Evolutionary conservation across 2,329 filamentous ascomycete genomes (phyloP).

Genomic region (Cordyceps farinosa): DNA sequence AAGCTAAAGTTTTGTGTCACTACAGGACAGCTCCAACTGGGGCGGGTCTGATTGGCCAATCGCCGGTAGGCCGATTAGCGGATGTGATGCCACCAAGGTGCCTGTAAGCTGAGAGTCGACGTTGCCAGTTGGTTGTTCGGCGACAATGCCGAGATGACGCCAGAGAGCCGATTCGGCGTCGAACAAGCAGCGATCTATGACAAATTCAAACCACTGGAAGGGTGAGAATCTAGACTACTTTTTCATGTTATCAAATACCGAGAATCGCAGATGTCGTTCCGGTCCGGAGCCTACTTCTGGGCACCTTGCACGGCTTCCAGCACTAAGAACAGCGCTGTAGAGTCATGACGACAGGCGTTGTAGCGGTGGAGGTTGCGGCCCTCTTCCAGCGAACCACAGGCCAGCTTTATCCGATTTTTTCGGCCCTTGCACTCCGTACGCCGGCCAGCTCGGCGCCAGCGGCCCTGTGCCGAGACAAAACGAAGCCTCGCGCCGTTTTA

Average conservation of each 20-base stretch:
- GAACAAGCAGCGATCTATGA: not conserved
- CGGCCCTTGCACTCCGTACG: not conserved
- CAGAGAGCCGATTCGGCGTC: not conserved
- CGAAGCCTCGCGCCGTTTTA: not conserved
- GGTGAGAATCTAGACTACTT: too few relatives aligned
- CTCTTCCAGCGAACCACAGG: not conserved
- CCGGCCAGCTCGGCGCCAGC: conserved; percentile 11
- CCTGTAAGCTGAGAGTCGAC: not conserved
- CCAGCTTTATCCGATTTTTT: conserved; percentile 1
- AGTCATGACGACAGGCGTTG: conserved; percentile 13
- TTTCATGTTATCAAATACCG: too few relatives aligned
- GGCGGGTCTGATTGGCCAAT: conserved; percentile 8
- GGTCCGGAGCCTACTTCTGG: not conserved
- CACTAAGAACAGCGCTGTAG: not conserved
- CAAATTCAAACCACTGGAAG: not conserved
- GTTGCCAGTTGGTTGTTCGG: not conserved
- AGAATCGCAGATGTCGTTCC: not conserved
- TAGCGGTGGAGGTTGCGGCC: not conserved
- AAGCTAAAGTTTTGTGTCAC: not conserved
- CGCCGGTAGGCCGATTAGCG: not conserved
- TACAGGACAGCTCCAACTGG: not conserved
- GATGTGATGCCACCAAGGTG: not conserved
- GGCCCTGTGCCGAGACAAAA: conserved; percentile 13
- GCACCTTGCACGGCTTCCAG: not conserved
- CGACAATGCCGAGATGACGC: conserved; percentile 1